Evolutionary conservation across 805 yeast genomes (phyloP), one percentile per base, ranked within the genome.

Genomic region (Wickerhamiella dianesei): DNA sequence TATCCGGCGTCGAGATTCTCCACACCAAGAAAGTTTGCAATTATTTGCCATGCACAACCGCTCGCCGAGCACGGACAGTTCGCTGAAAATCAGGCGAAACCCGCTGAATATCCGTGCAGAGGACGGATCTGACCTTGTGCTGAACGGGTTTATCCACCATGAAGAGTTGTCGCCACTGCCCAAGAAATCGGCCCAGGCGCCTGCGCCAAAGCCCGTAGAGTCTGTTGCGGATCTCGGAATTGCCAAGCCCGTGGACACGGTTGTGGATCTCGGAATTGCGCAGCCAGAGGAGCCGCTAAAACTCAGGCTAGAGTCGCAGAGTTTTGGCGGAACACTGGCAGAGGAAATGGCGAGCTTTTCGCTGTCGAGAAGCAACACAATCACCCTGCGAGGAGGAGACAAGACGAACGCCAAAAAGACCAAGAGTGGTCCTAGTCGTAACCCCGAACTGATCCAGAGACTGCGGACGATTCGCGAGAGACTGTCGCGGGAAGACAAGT

Each of bases 51-150:
- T 55, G 61, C 59, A 52, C 51, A 44, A 35, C 25, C 53, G 55
- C 39, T 50, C 59, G 3, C 53, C 45, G 19, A 53, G 59, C 25
- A 48, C 47, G 40, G 47, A 56, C 21, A 50, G 49, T 35, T 18
- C 45, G 18, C 42, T 48, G 13, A 40, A 44, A 37, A 35, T 63
- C 36, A 57, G 62, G 37, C 56, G 50, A 20, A 63, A 64, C 46
- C 67, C 67, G 14, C 48, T 64, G 39, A 63, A 63, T 40, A 64
- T 64, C 20, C 57, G 59, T 32, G 52, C 58, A 35, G 40, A 20
- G 18, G 67, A 64, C 52, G 67, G 66, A 21, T 41, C 61, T 4
- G 66, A 63, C 44, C 45, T 61, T 40, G 55, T 62, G 12, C 35
- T 55, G 9, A 29, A 29, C 14, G 35, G 9, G 35, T 9, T 29